Conservation (phyloP, 2,329 filamentous ascomycete species). For the Colletotrichum orchidophilum region DNA sequence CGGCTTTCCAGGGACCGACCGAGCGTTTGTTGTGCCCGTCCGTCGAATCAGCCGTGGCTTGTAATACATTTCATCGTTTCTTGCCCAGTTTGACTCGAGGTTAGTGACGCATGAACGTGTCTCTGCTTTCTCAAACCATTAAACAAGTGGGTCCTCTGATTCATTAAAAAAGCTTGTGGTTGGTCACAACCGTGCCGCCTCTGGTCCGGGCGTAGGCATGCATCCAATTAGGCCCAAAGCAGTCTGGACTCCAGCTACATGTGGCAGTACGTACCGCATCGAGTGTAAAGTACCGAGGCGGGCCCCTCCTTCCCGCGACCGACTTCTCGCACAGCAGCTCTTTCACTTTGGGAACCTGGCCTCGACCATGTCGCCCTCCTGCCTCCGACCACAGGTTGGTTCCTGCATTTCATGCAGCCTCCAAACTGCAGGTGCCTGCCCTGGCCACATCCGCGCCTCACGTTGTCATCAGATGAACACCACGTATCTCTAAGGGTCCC, state of each 20-base stretch:
- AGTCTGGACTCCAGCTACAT: neutral
- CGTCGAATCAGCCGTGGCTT: neutral
- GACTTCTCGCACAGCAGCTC: neutral
- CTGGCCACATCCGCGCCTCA: neutral
- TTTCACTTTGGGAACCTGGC: neutral
- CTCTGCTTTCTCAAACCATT: neutral
- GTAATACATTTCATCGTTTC: neutral
- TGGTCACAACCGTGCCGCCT: conserved; percentile 16
- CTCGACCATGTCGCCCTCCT: neutral
- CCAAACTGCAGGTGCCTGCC: neutral
- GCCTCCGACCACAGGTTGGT: neutral
- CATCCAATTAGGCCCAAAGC: neutral
- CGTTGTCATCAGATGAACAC: neutral
- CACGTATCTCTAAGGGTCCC: neutral
- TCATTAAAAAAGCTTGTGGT: conserved; percentile 22
- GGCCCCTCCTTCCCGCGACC: conserved; percentile 1
- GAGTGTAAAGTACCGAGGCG: neutral
- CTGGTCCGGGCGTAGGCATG: conserved; percentile 1
- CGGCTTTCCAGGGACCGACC: neutral
- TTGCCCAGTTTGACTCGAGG: neutral
- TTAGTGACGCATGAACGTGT: neutral
- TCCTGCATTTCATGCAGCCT: conserved; percentile 7
- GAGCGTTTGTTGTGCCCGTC: neutral
- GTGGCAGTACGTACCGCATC: neutral
- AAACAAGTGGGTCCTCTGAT: conserved; percentile 2